phyloP scores from a whole-genome alignment of 257 asterid species.

The Avicennia marina region DNA sequence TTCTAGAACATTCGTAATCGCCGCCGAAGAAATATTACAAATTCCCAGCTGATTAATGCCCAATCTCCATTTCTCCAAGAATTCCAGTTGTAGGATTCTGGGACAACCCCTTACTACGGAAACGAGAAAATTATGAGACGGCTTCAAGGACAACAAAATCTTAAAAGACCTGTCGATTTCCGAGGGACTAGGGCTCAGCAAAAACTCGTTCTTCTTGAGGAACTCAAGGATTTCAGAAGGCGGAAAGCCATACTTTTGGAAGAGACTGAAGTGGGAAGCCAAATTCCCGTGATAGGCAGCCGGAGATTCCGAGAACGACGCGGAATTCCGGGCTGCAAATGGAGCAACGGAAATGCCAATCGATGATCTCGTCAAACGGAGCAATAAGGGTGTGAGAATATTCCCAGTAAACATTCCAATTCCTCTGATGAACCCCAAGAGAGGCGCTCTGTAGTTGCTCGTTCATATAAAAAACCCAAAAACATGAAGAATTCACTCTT shows the following conservation, averaged over 20 bases:
- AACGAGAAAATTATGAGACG: slow-evolving; percentile 51
- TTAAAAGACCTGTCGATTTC: slow-evolving; percentile 50
- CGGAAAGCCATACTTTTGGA: slow-evolving; percentile 63
- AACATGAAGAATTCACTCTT: too few relatives aligned
- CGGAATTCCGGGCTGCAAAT: not conserved
- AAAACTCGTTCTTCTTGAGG: slow-evolving; percentile 39
- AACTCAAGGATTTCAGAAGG: slow-evolving; percentile 36
- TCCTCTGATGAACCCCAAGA: too few relatives aligned
- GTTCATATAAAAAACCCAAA: too few relatives aligned
- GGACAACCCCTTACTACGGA: slow-evolving; percentile 55
- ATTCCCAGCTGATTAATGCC: slow-evolving; percentile 29
- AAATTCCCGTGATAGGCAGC: slow-evolving; percentile 21
- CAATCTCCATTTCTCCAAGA: slow-evolving; percentile 52
- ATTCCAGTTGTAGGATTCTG: slow-evolving; percentile 40
- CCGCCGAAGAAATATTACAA: slow-evolving; percentile 24
- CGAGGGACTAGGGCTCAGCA: slow-evolving; percentile 33
- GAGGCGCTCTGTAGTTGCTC: too few relatives aligned
- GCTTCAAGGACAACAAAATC: slow-evolving; percentile 41
- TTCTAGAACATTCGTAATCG: slow-evolving; percentile 42
- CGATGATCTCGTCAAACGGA: slow-evolving; percentile 17
- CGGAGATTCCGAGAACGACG: slow-evolving; percentile 16
- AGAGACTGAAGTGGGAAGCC: slow-evolving; percentile 37
- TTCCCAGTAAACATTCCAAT: too few relatives aligned
- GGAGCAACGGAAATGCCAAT: slow-evolving; percentile 8
- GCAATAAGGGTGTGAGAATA: too few relatives aligned